phyloP scores from a whole-genome alignment of 768 basidiomycete genomes.

The Coprinopsis strossmayeri region DNA sequence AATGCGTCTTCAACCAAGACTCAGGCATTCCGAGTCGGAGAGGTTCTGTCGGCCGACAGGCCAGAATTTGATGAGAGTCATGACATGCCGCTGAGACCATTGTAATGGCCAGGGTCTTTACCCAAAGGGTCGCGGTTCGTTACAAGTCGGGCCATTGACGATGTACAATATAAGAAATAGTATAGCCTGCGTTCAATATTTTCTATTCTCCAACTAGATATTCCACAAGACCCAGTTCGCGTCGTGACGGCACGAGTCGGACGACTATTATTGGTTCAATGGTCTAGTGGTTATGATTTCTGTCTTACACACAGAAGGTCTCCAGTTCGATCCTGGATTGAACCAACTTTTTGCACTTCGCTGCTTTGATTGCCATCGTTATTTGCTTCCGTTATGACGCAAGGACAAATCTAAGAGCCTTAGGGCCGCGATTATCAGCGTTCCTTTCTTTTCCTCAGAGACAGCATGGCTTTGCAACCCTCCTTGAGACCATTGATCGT shows the following conservation, averaged over 20 bases:
- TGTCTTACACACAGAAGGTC: slow-evolving; percentile 8
- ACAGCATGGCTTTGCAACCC: slow-evolving; percentile 86
- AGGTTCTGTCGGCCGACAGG: too few relatives aligned
- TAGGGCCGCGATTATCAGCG: too few relatives aligned
- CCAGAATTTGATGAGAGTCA: neutral
- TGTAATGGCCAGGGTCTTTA: neutral
- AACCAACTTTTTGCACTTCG: slow-evolving; percentile 3
- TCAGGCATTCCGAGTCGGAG: neutral
- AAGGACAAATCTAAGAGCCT: too few relatives aligned
- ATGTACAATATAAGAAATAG: too few relatives aligned
- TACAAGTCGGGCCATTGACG: too few relatives aligned
- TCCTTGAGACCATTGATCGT: slow-evolving; percentile 60
- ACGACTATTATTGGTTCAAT: slow-evolving; percentile 4
- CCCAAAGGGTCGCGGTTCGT: neutral
- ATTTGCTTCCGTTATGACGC: too few relatives aligned
- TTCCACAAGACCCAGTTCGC: neutral
- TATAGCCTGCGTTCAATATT: too few relatives aligned
- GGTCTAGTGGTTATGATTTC: slow-evolving; percentile 10
- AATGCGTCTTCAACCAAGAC: too few relatives aligned
- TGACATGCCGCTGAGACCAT: neutral
- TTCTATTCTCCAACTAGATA: too few relatives aligned
- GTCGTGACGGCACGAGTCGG: too few relatives aligned
- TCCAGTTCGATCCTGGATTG: slow-evolving; percentile 3
- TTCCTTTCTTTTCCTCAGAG: too few relatives aligned
- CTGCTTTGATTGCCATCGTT: too few relatives aligned